Percentiles rank a stretch among this genome's conserved stretches.
These are phyloP conservation scores for Sistotremastrum suecicum DNA, from an alignment of 768 basidiomycete species.

Conservation along the genomic window DNA sequence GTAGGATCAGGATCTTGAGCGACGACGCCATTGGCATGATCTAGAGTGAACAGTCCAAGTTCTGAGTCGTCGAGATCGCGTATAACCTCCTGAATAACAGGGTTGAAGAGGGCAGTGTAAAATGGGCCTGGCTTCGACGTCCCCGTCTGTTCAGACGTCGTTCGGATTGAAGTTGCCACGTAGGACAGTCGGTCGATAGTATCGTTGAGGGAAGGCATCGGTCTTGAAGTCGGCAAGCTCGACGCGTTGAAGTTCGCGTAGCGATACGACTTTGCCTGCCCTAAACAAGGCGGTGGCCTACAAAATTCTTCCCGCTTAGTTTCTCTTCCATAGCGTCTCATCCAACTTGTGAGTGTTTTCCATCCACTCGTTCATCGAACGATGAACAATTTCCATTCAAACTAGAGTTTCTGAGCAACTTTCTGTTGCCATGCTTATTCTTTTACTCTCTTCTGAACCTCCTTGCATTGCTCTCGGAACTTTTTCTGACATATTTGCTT, in stretches of 20 bases:
- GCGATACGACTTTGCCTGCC: too few species aligned
- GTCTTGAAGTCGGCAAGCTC: too few species aligned
- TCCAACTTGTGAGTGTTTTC: slow-evolving; percentile 7
- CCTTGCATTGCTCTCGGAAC: not conserved
- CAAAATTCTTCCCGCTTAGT: too few species aligned
- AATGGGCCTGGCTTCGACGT: slow-evolving; percentile 27
- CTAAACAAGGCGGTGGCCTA: too few species aligned
- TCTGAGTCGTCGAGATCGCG: slow-evolving; percentile 70
- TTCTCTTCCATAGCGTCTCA: too few species aligned
- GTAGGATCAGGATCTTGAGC: too few species aligned
- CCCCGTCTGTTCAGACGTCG: slow-evolving; percentile 25
- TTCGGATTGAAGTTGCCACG: slow-evolving; percentile 36
- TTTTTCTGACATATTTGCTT: slow-evolving; percentile 3
- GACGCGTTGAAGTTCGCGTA: too few species aligned
- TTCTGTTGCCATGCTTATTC: slow-evolving; percentile 52
- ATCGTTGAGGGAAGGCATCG: slow-evolving; percentile 46
- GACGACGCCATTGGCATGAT: slow-evolving; percentile 48
- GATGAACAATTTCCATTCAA: slow-evolving; percentile 65
- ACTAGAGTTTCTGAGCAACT: slow-evolving; percentile 87
- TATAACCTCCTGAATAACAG: slow-evolving; percentile 58
- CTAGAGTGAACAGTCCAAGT: slow-evolving; percentile 59
- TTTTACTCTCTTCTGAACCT: not conserved
- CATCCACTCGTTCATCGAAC: slow-evolving; percentile 7
- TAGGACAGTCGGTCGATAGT: slow-evolving; percentile 51
- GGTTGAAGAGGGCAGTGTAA: slow-evolving; percentile 47